Evolutionary conservation across 2,329 filamentous ascomycete species (phyloP), one percentile per base, ranked within the genome.

Genomic region (Penicillium sp.): DNA sequence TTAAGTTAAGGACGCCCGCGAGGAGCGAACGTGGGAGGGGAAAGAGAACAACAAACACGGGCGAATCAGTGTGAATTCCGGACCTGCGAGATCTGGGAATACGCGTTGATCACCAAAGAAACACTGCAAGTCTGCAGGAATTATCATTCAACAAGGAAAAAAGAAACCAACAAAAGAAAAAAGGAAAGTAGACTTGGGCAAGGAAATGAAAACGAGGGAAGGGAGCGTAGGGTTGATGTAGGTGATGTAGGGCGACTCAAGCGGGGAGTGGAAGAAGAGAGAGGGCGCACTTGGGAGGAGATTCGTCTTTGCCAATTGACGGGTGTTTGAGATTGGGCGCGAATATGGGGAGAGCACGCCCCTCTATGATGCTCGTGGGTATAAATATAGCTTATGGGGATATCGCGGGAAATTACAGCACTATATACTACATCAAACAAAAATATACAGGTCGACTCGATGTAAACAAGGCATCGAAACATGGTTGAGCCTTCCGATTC

Each of bases 231-330:
- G 52, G 47, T n/a, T n/a, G n/a, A n/a, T n/a, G n/a, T n/a, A 58
- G 45, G 52, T 57, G 54, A 52, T 46, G 50, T 50, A 52, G 53
- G 55, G 34, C 75, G 59, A 61, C 61, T 65, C 60, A 59, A 58
- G 64, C 59, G 63, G 64, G 63, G 56, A 63, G 63, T 62, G 61
- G 60, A 59, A 56, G 48, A 58, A 50, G 43, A 49, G 49, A 55
- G 46, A 42, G 36, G 42, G 35, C 16, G 27, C 3, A 20, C 39
- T 34, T 27, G 26, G 40, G 41, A 49, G 37, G 20, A 42, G 48
- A n/a, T 20, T 31, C 23, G 46, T 51, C 52, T 51, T 54, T 49
- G 52, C 54, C 50, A 26, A 52, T 40, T 49, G 50, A 43, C 48
- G 42, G 46, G 50, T 47, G 48, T 51, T 56, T 54, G 50, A 56